These are phyloP conservation scores for Aspergillus ruber DNA, from an alignment of 2,329 filamentous ascomycete genomes.

Conservation along the genomic window DNA sequence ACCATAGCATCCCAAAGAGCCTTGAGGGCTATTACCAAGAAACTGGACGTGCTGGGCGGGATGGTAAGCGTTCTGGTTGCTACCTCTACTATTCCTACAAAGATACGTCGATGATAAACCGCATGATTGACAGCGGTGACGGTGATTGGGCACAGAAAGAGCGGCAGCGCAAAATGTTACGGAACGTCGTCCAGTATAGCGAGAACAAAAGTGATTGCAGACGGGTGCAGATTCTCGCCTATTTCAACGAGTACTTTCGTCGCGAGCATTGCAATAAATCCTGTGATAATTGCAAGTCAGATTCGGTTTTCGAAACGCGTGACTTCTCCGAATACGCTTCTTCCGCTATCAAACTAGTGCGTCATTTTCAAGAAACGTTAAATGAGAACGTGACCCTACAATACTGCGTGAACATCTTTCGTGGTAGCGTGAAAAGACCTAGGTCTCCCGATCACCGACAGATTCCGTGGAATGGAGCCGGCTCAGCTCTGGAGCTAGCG, in stretches of 20 bases:
- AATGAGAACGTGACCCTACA: constrained; percentile 61
- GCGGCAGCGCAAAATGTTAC: constrained; percentile 76
- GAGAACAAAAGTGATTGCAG: constrained; percentile 85
- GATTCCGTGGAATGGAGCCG: constrained; percentile 59
- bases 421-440: constrained; percentile 60
- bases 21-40: constrained; percentile 98
- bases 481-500: constrained; percentile 62
- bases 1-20: constrained; percentile 87
- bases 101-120: constrained; percentile 66
- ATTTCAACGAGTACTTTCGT: constrained; percentile 83
- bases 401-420: constrained; percentile 78
- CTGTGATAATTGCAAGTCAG: constrained; percentile 86
- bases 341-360: constrained; percentile 63
- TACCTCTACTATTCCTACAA: constrained; percentile 81
- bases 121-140: constrained; percentile 77
- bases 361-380: constrained; percentile 41
- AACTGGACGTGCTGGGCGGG: constrained; percentile 87
- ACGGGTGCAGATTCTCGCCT: constrained; percentile 79
- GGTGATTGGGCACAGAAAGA: constrained; percentile 73
- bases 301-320: constrained; percentile 60
- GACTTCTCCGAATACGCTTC: constrained; percentile 73
- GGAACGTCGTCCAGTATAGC: constrained; percentile 77
- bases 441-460: constrained; percentile 47
- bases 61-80: constrained; percentile 80
- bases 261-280: constrained; percentile 62